A percentile compares a stretch with the other conserved stretches of the same genome.
Evolutionary conservation across 495 filamentous ascomycete genomes (phyloP).

Genomic region (Xylaria telfairii): DNA sequence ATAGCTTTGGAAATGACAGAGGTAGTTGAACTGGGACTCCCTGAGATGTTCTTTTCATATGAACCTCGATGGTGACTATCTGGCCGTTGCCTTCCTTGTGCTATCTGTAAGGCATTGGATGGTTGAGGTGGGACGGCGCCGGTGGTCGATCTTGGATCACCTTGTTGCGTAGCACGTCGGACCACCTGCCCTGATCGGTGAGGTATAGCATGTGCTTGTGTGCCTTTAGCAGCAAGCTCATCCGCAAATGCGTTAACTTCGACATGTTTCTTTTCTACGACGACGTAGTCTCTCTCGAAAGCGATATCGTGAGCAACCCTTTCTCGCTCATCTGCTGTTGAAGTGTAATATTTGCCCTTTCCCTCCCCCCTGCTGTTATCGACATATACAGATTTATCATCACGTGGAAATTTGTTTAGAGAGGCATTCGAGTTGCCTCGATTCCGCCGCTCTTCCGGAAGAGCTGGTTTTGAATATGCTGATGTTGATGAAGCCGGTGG

Average conservation of each 20-base stretch:
- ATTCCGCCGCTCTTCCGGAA: conserved; percentile 41
- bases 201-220: conserved; percentile 57
- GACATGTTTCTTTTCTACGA: conserved; percentile 92
- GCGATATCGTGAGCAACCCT: conserved; percentile 84
- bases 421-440: conserved; percentile 48
- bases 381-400: conserved; percentile 31
- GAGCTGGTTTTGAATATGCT: conserved; percentile 42
- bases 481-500: conserved; percentile 47
- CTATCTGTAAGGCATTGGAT: conserved; percentile 72
- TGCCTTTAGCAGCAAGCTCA: conserved; percentile 81
- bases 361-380: conserved; percentile 27
- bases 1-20: conserved; percentile 94
- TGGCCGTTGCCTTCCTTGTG: conserved; percentile 61
- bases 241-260: conserved; percentile 98
- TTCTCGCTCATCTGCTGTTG: conserved; percentile 67
- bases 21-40: conserved; percentile 78
- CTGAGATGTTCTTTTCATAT: conserved; percentile 78
- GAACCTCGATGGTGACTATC: conserved; percentile 71
- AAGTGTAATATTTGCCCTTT: conserved; percentile 40
- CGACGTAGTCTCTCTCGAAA: conserved; percentile 90
- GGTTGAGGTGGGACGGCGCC: conserved; percentile 62
- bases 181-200: conserved; percentile 55
- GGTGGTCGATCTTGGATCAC: conserved; percentile 60
- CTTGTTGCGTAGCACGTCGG: conserved; percentile 69
- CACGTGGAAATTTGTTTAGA: conserved; percentile 28